These are phyloP conservation scores for Xylaria cubensis DNA, from an alignment of 495 filamentous ascomycete genomes.

Conservation along the genomic window DNA sequence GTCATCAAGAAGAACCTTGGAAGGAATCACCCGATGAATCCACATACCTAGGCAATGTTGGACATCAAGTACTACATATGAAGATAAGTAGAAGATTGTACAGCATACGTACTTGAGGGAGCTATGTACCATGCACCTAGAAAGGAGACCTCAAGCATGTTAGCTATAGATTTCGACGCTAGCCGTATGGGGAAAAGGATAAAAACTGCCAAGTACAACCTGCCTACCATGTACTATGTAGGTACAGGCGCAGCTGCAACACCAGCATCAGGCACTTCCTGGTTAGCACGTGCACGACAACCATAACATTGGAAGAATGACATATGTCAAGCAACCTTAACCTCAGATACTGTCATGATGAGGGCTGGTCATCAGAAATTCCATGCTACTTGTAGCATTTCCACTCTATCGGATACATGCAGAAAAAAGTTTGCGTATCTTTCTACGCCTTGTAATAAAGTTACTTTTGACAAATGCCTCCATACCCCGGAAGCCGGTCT, in stretches of 20 bases:
- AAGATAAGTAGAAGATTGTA: not conserved
- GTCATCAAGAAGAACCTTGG: not conserved
- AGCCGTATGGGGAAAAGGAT: slow-evolving; percentile 2
- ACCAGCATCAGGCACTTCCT: not conserved
- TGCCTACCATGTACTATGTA: not conserved
- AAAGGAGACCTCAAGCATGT: not conserved
- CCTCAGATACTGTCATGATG: not conserved
- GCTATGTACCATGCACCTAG: not conserved
- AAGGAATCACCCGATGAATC: not conserved
- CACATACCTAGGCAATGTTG: not conserved
- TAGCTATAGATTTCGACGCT: not conserved
- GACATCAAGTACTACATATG: not conserved
- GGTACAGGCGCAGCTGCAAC: slow-evolving; percentile 5
- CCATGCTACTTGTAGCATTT: not conserved
- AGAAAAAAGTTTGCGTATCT: not conserved
- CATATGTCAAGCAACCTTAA: not conserved
- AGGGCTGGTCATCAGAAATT: not conserved
- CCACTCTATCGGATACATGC: not conserved
- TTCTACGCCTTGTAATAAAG: not conserved
- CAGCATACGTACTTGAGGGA: not conserved
- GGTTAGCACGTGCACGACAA: slow-evolving; percentile 22
- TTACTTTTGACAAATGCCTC: not conserved
- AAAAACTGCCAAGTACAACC: not conserved
- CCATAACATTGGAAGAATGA: slow-evolving; percentile 9
- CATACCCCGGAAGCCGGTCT: not conserved